Percentiles rank a stretch among this genome's conserved stretches.
Evolutionary conservation across 768 basidiomycete genomes (phyloP).

Genomic region (Boletus rex-veris): DNA sequence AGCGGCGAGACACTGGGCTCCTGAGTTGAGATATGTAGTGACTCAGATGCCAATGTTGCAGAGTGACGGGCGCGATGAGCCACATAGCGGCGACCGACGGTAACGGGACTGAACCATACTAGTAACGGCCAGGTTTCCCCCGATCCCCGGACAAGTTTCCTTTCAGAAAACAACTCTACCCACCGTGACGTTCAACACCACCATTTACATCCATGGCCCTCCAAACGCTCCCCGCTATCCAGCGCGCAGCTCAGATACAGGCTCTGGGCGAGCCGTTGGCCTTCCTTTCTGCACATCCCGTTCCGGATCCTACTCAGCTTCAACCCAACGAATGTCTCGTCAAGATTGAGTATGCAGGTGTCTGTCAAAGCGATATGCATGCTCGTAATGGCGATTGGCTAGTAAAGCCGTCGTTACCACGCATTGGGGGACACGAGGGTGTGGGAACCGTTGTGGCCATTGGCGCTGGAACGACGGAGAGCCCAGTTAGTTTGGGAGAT

Average conservation of each 20-base stretch:
- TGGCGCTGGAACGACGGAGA: conserved; percentile 31
- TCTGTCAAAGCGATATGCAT: conserved; percentile 44
- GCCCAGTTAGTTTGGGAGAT: conserved; percentile 36
- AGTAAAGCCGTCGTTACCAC: conserved; percentile 26
- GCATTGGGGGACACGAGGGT: conserved; percentile 47
- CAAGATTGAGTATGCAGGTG: conserved; percentile 40
- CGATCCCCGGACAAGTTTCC: no score
- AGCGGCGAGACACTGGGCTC: no score
- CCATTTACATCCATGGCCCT: not conserved
- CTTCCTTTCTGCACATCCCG: conserved; percentile 14
- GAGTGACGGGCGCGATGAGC: no score
- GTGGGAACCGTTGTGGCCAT: conserved; percentile 45
- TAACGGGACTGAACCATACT: no score
- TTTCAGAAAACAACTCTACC: no score
- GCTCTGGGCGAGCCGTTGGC: conserved; percentile 12
- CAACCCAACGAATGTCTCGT: conserved; percentile 34
- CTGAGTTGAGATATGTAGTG: no score
- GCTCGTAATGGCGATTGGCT: conserved; percentile 39
- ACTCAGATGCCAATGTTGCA: no score
- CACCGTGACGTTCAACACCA: no score
- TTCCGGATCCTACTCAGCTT: conserved; percentile 16
- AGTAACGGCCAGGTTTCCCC: no score
- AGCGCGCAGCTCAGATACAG: conserved; percentile 26
- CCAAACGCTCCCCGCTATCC: conserved; percentile 16
- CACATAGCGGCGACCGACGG: no score